These are phyloP conservation scores for Nematocida parisii DNA, from an alignment of 371 early-diverging fungal genomes.

Conservation along the genomic window DNA sequence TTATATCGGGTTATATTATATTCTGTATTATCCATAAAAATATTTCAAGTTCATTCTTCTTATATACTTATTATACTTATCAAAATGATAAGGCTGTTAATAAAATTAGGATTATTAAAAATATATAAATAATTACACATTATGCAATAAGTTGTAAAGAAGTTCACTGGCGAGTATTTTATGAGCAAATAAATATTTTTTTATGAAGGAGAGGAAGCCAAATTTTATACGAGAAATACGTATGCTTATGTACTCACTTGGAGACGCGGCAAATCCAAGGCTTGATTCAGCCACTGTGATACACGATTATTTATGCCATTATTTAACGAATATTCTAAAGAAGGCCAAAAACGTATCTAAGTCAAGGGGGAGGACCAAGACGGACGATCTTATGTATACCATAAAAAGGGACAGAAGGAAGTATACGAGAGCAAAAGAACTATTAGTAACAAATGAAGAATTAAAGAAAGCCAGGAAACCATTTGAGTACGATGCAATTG, in stretches of 20 bases:
- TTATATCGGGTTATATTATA: too few relatives aligned
- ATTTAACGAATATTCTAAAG: constrained; percentile 76
- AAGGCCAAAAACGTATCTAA: constrained; percentile 65
- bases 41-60: too few relatives aligned
- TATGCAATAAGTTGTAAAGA: too few relatives aligned
- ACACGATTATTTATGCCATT: constrained; percentile 85
- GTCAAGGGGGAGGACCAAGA: constrained; percentile 74
- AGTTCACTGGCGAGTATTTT: too few relatives aligned
- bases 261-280: constrained; percentile 84
- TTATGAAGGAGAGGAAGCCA: constrained; percentile 66
- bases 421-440: constrained; percentile 85
- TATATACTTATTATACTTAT: too few relatives aligned
- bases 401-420: constrained; percentile 88
- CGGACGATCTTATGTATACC: constrained; percentile 84
- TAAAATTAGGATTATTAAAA: too few relatives aligned
- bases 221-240: constrained; percentile 73
- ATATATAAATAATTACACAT: too few relatives aligned
- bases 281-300: constrained; percentile 83
- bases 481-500: constrained; percentile 69
- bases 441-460: constrained; percentile 86
- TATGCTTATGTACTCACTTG: constrained; percentile 89
- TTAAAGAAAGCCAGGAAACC: constrained; percentile 77
- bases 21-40: too few relatives aligned
- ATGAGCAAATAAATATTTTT: background rate
- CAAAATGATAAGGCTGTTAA: too few relatives aligned